Base-by-base conservation (phyloP, 352 stramenopile species). In the Pythium chondricola region DNA sequence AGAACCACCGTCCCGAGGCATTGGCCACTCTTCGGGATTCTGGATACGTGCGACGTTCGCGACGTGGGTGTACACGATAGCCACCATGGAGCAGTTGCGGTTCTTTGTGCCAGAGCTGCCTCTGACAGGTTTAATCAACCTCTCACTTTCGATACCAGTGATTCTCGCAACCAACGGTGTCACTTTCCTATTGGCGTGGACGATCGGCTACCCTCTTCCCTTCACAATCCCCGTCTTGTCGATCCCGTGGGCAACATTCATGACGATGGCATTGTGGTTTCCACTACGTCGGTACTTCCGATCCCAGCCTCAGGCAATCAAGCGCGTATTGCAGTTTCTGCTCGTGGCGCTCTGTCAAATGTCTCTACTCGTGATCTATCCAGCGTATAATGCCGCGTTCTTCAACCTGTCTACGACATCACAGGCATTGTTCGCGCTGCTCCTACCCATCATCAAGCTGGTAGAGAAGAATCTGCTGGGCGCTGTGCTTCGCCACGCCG, bases 361-460 rank as follows among this genome's bases (percentile, higher is more conserved):
- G 1, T 38, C 48, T 10, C 29, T 74, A 26, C 65, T 53, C 0
- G 39, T 74, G 38, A 42, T 72, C 6, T 77, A 74, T 33, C 57
- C 52, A 2, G 21, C 58, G 29, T 76, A 73, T 30, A 67, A 68
- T 18, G 54, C 54, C 0, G 52, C 48, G 0, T 69, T 77, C 17
- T 46, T 67, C 2, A 43, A 44, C 27, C 48, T 70, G 9, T 30
- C 13, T 9, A 20, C 47, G 1, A 43, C 24, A 13, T 16, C 50
- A 3, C 62, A 72, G 37, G 40, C 53, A 0, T 7, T 52, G 0
- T 74, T 68, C 31, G 48, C 66, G 1, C 6, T 70, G 27, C 22
- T 76, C 1, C 43, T 74, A 2, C 60, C 69, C 0, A 2, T 72
- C 3, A 63, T 80, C 40, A 71, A 77, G 26, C 53, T 75, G 6